Evolutionary conservation across 306 rosid genomes (phyloP), one percentile per base, ranked within the genome.

Genomic region (Sesbania bispinosa): DNA sequence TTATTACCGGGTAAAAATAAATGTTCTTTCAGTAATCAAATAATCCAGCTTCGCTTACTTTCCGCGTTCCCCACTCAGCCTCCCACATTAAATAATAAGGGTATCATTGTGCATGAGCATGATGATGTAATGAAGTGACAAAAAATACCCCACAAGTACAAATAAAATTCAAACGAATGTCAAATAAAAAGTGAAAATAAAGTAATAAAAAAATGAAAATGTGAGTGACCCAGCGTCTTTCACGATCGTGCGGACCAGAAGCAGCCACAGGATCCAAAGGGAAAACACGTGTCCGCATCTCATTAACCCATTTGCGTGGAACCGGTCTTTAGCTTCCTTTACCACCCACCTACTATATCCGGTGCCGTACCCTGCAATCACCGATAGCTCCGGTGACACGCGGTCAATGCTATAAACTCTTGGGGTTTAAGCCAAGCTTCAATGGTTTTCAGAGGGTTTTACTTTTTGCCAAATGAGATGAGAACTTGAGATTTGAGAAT

Each of bases 391-490:
- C 88, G 83, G 98, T 83, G 8, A 78, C n/a, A 3, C 58, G 32
- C 64, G 86, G 89, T 88, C 89, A 84, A 88, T 89, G 92, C 77
- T 83, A 92, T 80, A 86, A 92, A 71, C 21, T 70, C 41, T 10
- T 82, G 95, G 94, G 98, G 98, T 89, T 92, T 92, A 87, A 92
- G 96, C 79, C n/a, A 32, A 1, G 43, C 62, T 62, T 71, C 29
- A 61, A 79, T 89, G 88, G 88, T 79, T 86, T 84, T 87, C 92
- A 84, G 67, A 83, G 96, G 98, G 98, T 89, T 92, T 89, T 77
- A 54, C 62, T 53, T 75, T 74, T 84, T 71, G 78, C 60, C 27
- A 19, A 27, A 47, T 47, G 0, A 47, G 26, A 18, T 15, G 23
- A 45, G 2, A 14, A 14, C 13, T 24, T 52, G 15, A 52, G 15